Evolutionary conservation across 2,329 filamentous ascomycete genomes (phyloP).

Genomic region (Penicillium sp.): DNA sequence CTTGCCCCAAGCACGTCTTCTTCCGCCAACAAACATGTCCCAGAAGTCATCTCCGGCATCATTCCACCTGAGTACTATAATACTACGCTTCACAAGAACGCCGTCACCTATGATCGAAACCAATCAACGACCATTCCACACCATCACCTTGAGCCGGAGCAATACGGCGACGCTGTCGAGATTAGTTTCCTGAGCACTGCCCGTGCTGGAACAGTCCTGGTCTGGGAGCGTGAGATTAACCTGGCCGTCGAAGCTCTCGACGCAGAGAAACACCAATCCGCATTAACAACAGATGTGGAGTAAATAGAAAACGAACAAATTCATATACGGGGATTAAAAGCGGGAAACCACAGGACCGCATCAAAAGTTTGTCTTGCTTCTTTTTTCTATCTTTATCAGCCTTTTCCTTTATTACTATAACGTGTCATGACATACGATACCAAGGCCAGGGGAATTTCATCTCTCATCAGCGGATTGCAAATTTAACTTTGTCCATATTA

Average conservation of each 20-base stretch:
- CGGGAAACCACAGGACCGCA: constrained; percentile 5
- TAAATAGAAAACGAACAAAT: background rate
- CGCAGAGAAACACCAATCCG: constrained; percentile 24
- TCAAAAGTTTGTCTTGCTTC: constrained; percentile 4
- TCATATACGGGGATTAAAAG: constrained; percentile 2
- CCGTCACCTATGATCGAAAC: background rate
- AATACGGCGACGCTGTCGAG: constrained; percentile 54
- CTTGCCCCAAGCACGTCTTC: constrained; percentile 13
- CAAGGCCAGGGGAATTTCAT: background rate
- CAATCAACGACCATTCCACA: constrained; percentile 15
- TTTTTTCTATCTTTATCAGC: background rate
- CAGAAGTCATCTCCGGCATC: constrained; percentile 1
- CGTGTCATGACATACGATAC: constrained; percentile 9
- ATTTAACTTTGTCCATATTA: background rate
- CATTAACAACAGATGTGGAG: background rate
- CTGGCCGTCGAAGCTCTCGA: constrained; percentile 68
- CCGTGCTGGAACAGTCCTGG: constrained; percentile 81
- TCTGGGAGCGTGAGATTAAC: constrained; percentile 69
- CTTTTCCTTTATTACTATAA: background rate
- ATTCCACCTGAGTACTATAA: constrained; percentile 1
- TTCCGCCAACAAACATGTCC: background rate
- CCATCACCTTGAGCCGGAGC: constrained; percentile 30
- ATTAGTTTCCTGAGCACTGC: constrained; percentile 90
- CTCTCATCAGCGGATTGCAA: background rate
- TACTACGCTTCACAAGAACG: background rate